A percentile compares a stretch with the other conserved stretches of the same genome.
Evolutionary conservation across 2,329 filamentous ascomycete genomes (phyloP).

Genomic region (Fusarium albidum): DNA sequence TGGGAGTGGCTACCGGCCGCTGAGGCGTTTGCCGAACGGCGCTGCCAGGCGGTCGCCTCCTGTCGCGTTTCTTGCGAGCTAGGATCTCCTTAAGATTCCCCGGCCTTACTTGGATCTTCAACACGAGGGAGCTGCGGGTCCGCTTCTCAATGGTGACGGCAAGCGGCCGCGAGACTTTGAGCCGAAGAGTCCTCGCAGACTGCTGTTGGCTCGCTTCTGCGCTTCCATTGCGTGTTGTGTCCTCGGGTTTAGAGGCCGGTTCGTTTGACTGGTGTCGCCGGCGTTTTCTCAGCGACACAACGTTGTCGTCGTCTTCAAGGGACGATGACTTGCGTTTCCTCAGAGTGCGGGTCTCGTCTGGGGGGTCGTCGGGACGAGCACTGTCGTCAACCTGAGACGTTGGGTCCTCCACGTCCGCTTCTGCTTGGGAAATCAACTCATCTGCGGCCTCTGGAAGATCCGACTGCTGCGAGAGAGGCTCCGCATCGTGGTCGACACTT

Average conservation of each 20-base stretch:
- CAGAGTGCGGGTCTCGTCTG: conserved; percentile 75
- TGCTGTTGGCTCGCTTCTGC: conserved; percentile 43
- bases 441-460: conserved; percentile 27
- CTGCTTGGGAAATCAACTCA: conserved; percentile 15
- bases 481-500: conserved; percentile 33
- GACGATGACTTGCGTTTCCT: conserved; percentile 87
- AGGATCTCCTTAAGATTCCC: conserved; percentile 50
- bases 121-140: conserved; percentile 45
- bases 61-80: conserved; percentile 46
- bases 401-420: conserved; percentile 18
- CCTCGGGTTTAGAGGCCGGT: conserved; percentile 46
- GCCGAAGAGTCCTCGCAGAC: conserved; percentile 66
- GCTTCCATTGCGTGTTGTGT: conserved; percentile 43
- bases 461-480: conserved; percentile 40
- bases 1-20: conserved; percentile 37
- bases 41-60: conserved; percentile 37
- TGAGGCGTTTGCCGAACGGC: conserved; percentile 34
- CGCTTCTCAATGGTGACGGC: conserved; percentile 52
- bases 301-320: conserved; percentile 66
- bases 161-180: conserved; percentile 54
- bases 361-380: conserved; percentile 16
- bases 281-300: conserved; percentile 62
- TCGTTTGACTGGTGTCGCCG: conserved; percentile 58
- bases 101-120: conserved; percentile 48
- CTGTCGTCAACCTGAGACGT: conserved; percentile 22